Evolutionary conservation across 257 asterid species (phyloP).

Genomic region (Henckelia pumila): DNA sequence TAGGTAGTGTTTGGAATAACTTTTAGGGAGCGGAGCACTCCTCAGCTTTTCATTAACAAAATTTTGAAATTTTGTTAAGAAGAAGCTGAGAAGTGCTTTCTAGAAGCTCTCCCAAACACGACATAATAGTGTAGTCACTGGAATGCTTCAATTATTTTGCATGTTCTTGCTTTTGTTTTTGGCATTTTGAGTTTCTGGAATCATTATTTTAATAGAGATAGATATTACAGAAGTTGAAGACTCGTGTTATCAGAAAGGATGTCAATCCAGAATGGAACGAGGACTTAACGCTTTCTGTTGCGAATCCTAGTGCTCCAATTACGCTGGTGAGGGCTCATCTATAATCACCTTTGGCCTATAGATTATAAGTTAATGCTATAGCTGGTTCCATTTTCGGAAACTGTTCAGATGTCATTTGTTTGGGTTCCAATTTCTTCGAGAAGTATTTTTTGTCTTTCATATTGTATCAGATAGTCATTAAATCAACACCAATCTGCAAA

Average conservation of each 20-base stretch:
- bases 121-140: too few relatives aligned
- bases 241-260: constrained; percentile 74
- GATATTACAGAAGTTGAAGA: constrained; percentile 69
- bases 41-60: too few relatives aligned
- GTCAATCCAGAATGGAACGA: constrained; percentile 90
- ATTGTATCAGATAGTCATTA: neutral
- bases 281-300: constrained; percentile 72
- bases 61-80: too few relatives aligned
- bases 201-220: neutral
- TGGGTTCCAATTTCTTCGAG: neutral
- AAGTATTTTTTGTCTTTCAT: neutral
- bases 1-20: too few relatives aligned
- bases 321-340: constrained; percentile 44
- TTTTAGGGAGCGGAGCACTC: too few relatives aligned
- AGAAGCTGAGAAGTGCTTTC: too few relatives aligned
- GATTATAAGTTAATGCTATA: neutral
- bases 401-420: neutral
- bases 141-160: too few relatives aligned
- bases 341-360: neutral
- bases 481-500: neutral
- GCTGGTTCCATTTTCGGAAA: neutral
- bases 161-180: neutral
- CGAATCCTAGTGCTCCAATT: constrained; percentile 47
- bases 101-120: too few relatives aligned
- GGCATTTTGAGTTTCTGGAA: neutral